phyloP scores from a whole-genome alignment of 1,139 yeast species.

The Blastobotrys indianensis region DNA sequence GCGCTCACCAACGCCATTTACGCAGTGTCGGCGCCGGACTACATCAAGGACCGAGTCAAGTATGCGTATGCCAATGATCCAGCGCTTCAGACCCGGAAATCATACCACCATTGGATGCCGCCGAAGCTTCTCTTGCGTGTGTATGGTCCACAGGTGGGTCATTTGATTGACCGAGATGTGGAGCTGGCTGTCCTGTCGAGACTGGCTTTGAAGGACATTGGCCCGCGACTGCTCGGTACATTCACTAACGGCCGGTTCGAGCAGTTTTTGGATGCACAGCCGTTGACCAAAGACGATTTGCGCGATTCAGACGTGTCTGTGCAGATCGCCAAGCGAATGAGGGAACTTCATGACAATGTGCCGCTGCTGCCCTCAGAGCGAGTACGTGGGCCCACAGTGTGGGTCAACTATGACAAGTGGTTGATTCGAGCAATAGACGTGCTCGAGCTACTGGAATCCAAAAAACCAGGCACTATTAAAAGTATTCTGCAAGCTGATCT shows the following conservation, averaged over 20 bases:
- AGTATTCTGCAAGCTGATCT: slow-evolving; percentile 40
- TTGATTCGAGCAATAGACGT: slow-evolving; percentile 45
- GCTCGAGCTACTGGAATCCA: slow-evolving; percentile 28
- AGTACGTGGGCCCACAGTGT: slow-evolving; percentile 55
- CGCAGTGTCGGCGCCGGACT: slow-evolving; percentile 44
- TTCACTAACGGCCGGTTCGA: slow-evolving; percentile 90
- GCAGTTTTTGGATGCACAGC: slow-evolving; percentile 75
- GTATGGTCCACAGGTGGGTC: slow-evolving; percentile 86
- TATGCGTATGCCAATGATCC: slow-evolving; percentile 16
- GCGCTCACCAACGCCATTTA: slow-evolving; percentile 91
- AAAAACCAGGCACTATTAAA: slow-evolving; percentile 19
- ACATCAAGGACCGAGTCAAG: slow-evolving; percentile 28
- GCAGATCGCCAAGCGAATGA: slow-evolving; percentile 93
- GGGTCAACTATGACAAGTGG: slow-evolving; percentile 76
- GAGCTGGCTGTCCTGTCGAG: slow-evolving; percentile 71
- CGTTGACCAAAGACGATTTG: slow-evolving; percentile 67
- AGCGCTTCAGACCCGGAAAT: slow-evolving; percentile 12
- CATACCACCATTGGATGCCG: slow-evolving; percentile 37
- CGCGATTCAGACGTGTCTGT: slow-evolving; percentile 71
- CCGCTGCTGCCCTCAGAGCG: slow-evolving; percentile 52
- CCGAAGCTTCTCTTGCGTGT: slow-evolving; percentile 59
- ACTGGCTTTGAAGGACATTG: slow-evolving; percentile 71
- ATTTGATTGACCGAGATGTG: slow-evolving; percentile 76
- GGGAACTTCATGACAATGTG: slow-evolving; percentile 81
- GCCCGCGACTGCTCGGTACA: slow-evolving; percentile 83